These are phyloP conservation scores for Talaromyces proteolyticus DNA, from an alignment of 495 filamentous ascomycete genomes.

Conservation along the genomic window DNA sequence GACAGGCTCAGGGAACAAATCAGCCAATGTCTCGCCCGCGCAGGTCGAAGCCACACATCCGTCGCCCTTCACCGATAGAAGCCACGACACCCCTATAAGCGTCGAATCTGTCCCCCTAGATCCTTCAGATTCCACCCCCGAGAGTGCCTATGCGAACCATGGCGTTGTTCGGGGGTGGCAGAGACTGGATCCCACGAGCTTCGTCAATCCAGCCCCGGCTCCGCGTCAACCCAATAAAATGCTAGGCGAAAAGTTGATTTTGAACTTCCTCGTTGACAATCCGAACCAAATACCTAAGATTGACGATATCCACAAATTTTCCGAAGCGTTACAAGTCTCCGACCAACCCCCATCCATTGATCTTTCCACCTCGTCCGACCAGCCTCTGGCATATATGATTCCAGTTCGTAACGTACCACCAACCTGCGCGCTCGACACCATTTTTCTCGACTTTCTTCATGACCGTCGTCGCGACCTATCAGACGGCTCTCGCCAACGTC, in stretches of 20 bases:
- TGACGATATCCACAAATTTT: conserved; percentile 27
- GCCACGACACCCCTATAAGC: conserved; percentile 1
- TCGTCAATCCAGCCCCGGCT: background rate
- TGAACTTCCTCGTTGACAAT: conserved; percentile 62
- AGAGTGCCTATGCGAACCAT: background rate
- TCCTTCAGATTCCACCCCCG: background rate
- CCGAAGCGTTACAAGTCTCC: conserved; percentile 18
- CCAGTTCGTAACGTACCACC: conserved; percentile 55
- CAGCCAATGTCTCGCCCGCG: background rate
- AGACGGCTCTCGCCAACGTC: conserved; percentile 51
- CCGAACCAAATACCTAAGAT: conserved; percentile 37
- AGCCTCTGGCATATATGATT: conserved; percentile 27
- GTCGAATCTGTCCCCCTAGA: background rate
- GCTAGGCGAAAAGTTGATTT: conserved; percentile 47
- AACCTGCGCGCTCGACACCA: conserved; percentile 65
- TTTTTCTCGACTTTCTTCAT: conserved; percentile 73
- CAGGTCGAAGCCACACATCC: conserved; percentile 3
- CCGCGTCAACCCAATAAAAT: background rate
- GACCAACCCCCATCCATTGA: conserved; percentile 19
- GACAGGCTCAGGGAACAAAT: background rate
- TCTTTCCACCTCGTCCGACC: conserved; percentile 14
- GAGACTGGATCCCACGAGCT: background rate
- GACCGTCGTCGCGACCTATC: conserved; percentile 58
- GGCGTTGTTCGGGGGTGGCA: background rate
- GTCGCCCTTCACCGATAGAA: conserved; percentile 2